Percentiles rank a stretch among this genome's conserved stretches.
These are phyloP conservation scores for Salvia rosmarinus DNA, from an alignment of 257 asterid genomes.

Conservation along the genomic window DNA sequence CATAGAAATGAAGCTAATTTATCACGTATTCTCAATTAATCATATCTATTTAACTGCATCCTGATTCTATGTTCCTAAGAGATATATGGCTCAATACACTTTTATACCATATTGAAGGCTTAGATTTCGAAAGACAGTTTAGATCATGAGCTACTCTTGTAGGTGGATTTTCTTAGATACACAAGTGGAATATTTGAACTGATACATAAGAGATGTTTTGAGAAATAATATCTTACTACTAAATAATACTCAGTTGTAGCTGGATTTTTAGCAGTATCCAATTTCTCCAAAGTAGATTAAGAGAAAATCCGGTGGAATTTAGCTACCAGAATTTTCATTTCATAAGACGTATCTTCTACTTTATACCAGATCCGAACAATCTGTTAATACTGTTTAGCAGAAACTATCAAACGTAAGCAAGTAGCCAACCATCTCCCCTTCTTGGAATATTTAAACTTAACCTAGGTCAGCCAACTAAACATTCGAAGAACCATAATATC, in stretches of 20 bases:
- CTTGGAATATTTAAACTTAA: neutral
- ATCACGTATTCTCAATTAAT: neutral
- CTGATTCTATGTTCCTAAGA: neutral
- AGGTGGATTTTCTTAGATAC: neutral
- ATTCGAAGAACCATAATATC: neutral
- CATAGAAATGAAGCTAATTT: neutral
- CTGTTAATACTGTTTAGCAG: neutral
- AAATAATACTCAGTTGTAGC: neutral
- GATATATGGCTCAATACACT: neutral
- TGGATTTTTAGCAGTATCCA: neutral
- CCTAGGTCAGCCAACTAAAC: neutral
- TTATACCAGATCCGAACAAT: neutral
- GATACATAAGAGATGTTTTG: neutral
- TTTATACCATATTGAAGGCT: neutral
- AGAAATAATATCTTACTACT: neutral
- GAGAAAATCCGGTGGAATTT: neutral
- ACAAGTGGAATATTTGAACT: neutral
- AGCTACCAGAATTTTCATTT: neutral
- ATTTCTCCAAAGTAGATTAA: constrained; percentile 15
- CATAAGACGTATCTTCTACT: neutral
- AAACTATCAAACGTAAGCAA: neutral
- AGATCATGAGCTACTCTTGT: neutral
- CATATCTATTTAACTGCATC: neutral
- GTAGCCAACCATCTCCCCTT: neutral
- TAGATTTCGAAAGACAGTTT: neutral